Percentiles rank a stretch among this genome's conserved stretches.
phyloP scores from a whole-genome alignment of 1,284 basidiomycete species.

The Bondarzewia mesenterica region DNA sequence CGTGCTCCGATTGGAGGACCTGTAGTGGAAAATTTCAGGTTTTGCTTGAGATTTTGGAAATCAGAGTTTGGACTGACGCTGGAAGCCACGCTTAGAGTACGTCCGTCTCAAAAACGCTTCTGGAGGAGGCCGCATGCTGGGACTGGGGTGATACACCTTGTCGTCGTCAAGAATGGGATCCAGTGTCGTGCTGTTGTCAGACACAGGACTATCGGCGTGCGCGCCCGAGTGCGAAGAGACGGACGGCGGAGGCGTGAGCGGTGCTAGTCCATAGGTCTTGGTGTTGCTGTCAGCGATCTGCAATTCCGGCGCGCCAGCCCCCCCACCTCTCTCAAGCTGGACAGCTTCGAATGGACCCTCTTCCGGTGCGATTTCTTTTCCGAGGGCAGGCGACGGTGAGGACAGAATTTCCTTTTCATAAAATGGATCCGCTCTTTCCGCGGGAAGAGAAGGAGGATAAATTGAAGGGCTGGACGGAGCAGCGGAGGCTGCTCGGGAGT shows the following conservation, averaged over 20 bases:
- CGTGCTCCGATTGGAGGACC: constrained; percentile 48
- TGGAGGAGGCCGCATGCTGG: background rate
- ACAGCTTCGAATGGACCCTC: background rate
- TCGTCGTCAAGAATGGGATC: constrained; percentile 2
- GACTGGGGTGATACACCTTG: background rate
- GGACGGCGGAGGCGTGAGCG: constrained; percentile 36
- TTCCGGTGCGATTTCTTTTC: constrained; percentile 51
- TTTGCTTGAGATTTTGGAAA: constrained; percentile 27
- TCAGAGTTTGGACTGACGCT: background rate
- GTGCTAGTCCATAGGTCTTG: constrained; percentile 11
- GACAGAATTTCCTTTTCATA: constrained; percentile 13
- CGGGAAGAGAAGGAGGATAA: constrained; percentile 43
- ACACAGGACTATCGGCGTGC: constrained; percentile 5
- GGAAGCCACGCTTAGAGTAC: constrained; percentile 1
- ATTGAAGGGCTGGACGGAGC: constrained; percentile 49
- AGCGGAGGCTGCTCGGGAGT: constrained; percentile 4
- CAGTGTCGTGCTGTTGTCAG: background rate
- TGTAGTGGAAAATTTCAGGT: constrained; percentile 54
- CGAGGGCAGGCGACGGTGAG: background rate
- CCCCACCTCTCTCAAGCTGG: background rate
- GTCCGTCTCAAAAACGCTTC: background rate
- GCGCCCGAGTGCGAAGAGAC: constrained; percentile 23
- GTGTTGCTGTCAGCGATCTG: constrained; percentile 8
- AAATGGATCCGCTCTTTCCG: constrained; percentile 25
- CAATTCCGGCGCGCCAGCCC: background rate